Percentiles rank a stretch among this genome's conserved stretches.
These are phyloP conservation scores for Coemansia sp. DNA, from an alignment of 192 early-diverging fungal species.

Conservation along the genomic window DNA sequence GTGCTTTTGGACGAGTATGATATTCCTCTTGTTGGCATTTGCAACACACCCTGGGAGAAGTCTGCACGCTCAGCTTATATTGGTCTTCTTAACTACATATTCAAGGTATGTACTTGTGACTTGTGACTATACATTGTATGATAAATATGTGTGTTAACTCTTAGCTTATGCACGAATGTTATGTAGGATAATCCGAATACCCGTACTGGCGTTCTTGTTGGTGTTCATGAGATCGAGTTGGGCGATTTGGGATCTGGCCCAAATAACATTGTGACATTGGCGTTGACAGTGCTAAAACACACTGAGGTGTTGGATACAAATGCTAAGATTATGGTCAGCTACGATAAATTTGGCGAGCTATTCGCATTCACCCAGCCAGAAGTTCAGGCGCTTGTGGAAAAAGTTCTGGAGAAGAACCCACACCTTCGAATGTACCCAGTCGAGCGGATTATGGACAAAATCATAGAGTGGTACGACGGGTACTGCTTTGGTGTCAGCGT, in stretches of 20 bases:
- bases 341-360: neutral
- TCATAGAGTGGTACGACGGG: constrained; percentile 14
- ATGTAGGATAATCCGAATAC: neutral
- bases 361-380: neutral
- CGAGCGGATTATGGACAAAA: neutral
- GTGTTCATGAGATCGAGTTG: constrained; percentile 8
- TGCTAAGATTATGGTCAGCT: neutral
- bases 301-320: neutral
- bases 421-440: neutral
- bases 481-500: constrained; percentile 1
- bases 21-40: no score
- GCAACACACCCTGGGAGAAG: no score
- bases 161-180: no score
- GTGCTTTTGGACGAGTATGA: no score
- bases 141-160: no score
- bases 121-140: no score
- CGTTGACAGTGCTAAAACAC: neutral
- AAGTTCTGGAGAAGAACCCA: neutral
- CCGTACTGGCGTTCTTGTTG: constrained; percentile 6
- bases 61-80: no score
- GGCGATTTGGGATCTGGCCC: constrained; percentile 2
- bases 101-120: no score
- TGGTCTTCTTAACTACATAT: no score
- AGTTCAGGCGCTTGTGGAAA: neutral
- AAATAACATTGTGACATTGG: constrained; percentile 1